These are phyloP conservation scores for Tetrahymena borealis DNA, from an alignment of 73 alveolate genomes.

Conservation along the genomic window DNA sequence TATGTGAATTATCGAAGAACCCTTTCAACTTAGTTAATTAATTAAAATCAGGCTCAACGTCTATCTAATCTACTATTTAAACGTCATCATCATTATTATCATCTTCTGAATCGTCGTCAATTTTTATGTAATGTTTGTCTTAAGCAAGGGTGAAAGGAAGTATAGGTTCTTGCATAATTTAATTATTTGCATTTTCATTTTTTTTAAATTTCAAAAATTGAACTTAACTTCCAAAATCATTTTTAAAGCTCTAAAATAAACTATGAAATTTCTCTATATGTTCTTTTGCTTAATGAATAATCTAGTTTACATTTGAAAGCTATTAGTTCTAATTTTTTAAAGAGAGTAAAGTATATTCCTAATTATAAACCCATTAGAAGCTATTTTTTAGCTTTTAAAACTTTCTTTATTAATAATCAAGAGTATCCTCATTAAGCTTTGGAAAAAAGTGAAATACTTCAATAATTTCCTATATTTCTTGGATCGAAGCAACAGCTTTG, in stretches of 20 bases:
- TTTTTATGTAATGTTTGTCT: no score
- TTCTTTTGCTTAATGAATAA: not conserved
- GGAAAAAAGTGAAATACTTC: not conserved
- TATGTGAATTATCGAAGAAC: not conserved
- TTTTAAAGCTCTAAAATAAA: not conserved
- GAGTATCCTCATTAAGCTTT: not conserved
- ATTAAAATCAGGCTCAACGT: no score
- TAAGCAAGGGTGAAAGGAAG: no score
- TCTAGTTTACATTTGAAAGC: not conserved
- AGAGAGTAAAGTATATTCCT: not conserved
- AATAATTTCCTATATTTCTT: not conserved
- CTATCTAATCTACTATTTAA: no score
- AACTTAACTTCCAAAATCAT: no score
- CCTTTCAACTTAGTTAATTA: no score
- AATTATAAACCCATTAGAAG: not conserved
- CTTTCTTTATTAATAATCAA: not conserved
- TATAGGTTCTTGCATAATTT: no score
- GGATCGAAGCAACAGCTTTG: not conserved
- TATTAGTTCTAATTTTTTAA: not conserved
- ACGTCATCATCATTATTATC: no score
- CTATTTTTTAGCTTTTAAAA: not conserved
- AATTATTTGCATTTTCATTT: no score
- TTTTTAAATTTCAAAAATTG: no score
- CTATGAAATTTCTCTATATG: not conserved
- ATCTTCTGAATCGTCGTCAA: no score